phyloP scores from a whole-genome alignment of 2,329 filamentous ascomycete species.

The Fusarium sp. region DNA sequence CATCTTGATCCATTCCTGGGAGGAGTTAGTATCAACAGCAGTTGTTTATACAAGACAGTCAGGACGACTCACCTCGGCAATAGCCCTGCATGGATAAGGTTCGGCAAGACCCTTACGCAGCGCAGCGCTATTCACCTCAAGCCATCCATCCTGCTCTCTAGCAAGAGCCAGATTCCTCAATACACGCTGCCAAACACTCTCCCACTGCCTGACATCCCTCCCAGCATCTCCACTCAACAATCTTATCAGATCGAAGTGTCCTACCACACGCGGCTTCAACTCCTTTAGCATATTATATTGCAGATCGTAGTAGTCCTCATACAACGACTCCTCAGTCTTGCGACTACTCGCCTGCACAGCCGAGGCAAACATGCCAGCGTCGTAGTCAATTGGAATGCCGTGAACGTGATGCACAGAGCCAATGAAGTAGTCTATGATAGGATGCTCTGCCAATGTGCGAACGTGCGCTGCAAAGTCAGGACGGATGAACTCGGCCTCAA shows the following conservation, averaged over 20 bases:
- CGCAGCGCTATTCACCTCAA: constrained; percentile 92
- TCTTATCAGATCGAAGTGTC: constrained; percentile 94
- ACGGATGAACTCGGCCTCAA: constrained; percentile 95
- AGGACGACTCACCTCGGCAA: constrained; percentile 76
- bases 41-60: neutral
- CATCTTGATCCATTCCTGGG: constrained; percentile 77
- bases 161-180: constrained; percentile 81
- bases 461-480: constrained; percentile 73
- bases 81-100: constrained; percentile 85
- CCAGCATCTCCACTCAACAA: constrained; percentile 81
- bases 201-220: constrained; percentile 70
- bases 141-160: constrained; percentile 80
- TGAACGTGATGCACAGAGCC: constrained; percentile 94
- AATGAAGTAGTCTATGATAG: constrained; percentile 88
- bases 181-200: constrained; percentile 80
- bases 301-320: constrained; percentile 88
- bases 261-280: constrained; percentile 83
- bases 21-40: constrained; percentile 6
- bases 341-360: constrained; percentile 54
- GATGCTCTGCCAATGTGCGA: constrained; percentile 69
- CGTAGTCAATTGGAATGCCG: constrained; percentile 90
- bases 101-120: constrained; percentile 91
- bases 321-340: constrained; percentile 79
- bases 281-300: constrained; percentile 85
- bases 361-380: constrained; percentile 74